A percentile compares a stretch with the other conserved stretches of the same genome.
phyloP scores from a whole-genome alignment of 257 asterid genomes.

The Perilla frutescens region DNA sequence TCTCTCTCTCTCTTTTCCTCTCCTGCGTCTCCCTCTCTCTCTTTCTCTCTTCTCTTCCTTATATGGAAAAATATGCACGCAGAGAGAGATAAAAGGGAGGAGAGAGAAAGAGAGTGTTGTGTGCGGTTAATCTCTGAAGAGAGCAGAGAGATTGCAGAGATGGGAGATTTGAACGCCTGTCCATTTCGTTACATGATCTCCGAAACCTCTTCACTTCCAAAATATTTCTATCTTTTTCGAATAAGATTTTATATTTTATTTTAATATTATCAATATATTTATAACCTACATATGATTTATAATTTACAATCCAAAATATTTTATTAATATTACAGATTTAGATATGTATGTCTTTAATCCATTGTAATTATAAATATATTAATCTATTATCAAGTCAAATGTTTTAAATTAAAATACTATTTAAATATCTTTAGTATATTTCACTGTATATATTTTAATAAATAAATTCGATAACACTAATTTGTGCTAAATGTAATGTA shows the following conservation, averaged over 20 bases:
- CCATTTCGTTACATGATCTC: conserved; percentile 23
- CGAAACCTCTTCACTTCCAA: conserved; percentile 16
- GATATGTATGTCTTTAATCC: too few relatives aligned
- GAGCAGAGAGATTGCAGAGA: conserved; percentile 25
- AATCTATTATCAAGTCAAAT: too few relatives aligned
- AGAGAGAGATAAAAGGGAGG: conserved; percentile 15
- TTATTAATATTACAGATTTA: too few relatives aligned
- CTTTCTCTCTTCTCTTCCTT: conserved; percentile 11
- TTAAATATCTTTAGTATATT: too few relatives aligned
- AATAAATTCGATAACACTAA: too few relatives aligned
- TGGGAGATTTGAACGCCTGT: conserved; percentile 29
- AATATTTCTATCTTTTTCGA: not conserved
- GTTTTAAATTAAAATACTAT: too few relatives aligned
- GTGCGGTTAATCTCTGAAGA: conserved; percentile 31
- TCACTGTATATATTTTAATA: too few relatives aligned
- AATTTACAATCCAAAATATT: not conserved
- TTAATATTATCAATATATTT: too few relatives aligned
- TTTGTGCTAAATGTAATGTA: too few relatives aligned
- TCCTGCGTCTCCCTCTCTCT: conserved; percentile 1
- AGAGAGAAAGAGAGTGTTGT: not conserved
- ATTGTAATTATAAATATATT: too few relatives aligned
- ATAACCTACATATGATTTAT: too few relatives aligned
- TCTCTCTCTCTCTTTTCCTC: conserved; percentile 25
- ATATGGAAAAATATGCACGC: not conserved
- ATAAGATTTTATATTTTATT: not conserved